Conservation (phyloP, 225 moss, liverwort and hornwort genomes). For the Pseudisothecium myosuroides region DNA sequence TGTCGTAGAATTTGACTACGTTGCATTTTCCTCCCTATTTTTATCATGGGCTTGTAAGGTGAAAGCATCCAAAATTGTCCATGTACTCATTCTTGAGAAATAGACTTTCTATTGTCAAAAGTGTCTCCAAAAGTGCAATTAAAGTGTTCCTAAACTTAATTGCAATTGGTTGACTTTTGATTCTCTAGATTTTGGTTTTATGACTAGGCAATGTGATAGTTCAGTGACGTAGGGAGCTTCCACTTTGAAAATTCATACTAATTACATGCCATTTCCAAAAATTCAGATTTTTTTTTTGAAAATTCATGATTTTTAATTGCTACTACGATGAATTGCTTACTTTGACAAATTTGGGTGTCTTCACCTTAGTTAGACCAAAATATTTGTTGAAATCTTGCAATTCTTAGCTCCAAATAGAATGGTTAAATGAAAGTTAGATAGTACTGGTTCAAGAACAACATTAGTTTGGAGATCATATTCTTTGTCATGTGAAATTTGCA, state of each 20-base stretch:
- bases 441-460: background rate
- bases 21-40: background rate
- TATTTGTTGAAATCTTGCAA: background rate
- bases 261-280: background rate
- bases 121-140: background rate
- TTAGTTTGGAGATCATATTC: background rate
- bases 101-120: background rate
- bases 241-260: background rate
- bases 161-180: background rate
- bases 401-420: background rate
- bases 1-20: background rate
- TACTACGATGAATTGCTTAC: too few relatives aligned
- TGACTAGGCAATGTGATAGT: background rate
- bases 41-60: background rate
- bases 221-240: background rate
- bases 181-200: background rate
- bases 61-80: fast-evolving
- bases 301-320: background rate
- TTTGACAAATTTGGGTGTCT: background rate
- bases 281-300: background rate
- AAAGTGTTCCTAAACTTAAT: fast-evolving
- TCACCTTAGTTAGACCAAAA: background rate
- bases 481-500: background rate
- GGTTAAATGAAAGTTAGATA: background rate
- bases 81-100: too few relatives aligned